Conservation (phyloP, 257 asterid genomes). For the Solanum paucissectum region DNA sequence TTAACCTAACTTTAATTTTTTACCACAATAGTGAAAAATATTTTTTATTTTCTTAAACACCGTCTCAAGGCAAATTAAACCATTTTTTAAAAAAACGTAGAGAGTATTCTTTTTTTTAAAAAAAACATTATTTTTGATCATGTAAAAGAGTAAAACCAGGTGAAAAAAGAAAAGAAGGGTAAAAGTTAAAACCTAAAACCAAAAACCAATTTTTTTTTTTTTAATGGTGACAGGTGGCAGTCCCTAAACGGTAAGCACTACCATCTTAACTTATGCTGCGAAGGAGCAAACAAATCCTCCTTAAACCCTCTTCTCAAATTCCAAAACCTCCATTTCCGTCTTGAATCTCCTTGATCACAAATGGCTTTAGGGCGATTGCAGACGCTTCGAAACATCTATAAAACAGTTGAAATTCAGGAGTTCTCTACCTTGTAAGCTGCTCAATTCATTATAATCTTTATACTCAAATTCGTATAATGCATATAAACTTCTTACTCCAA, state of each 20-base stretch:
- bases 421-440: slow-evolving; percentile 15
- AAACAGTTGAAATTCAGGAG: not conserved
- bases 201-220: too few relatives aligned
- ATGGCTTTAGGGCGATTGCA: slow-evolving; percentile 16
- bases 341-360: not conserved
- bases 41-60: too few relatives aligned
- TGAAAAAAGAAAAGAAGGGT: not conserved
- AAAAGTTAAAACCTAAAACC: not conserved
- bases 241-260: not conserved
- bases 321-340: not conserved
- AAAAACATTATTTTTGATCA: not conserved
- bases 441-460: not conserved
- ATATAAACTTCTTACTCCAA: not conserved
- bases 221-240: not conserved
- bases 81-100: too few relatives aligned
- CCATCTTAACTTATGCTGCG: not conserved
- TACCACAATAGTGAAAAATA: too few relatives aligned
- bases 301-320: slow-evolving; percentile 5
- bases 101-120: too few relatives aligned
- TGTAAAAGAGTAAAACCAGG: not conserved
- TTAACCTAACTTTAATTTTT: not conserved
- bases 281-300: not conserved
- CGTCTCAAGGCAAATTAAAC: too few relatives aligned
- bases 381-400: slow-evolving; percentile 1
- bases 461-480: not conserved